A percentile compares a stretch with the other conserved stretches of the same genome.
Conservation (phyloP, 352 stramenopile genomes). For the Pythium scleroteichum region DNA sequence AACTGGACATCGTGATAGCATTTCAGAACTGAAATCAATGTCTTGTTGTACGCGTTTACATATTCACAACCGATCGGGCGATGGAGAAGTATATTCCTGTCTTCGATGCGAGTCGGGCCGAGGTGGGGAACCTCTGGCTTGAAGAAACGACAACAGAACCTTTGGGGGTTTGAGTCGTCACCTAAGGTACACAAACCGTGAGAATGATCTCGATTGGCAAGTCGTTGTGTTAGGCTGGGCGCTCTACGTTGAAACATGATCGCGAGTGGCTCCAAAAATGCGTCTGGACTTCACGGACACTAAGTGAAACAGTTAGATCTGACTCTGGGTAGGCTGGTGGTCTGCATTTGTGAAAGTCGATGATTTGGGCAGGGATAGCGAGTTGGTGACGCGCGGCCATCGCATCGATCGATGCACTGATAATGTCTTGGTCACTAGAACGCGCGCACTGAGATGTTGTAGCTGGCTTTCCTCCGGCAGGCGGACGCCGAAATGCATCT, state of each 20-base stretch:
- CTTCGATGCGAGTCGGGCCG: background rate
- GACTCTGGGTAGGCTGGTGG: background rate
- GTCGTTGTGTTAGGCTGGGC: background rate
- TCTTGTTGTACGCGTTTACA: conserved; percentile 32
- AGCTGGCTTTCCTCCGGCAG: too few relatives aligned
- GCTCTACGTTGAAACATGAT: background rate
- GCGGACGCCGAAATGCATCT: too few relatives aligned
- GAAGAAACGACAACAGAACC: conserved; percentile 1
- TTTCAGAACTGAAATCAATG: conserved; percentile 12
- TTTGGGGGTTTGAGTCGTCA: background rate
- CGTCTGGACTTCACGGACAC: background rate
- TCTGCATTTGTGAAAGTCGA: background rate
- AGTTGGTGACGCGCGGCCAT: background rate
- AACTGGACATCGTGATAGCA: conserved; percentile 36
- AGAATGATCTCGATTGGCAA: too few relatives aligned
- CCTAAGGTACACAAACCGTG: background rate
- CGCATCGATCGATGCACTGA: background rate
- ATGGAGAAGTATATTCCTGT: background rate
- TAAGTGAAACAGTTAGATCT: background rate
- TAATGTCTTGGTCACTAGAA: background rate
- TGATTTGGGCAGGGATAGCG: background rate
- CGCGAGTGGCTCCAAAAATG: background rate
- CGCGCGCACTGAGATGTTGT: too few relatives aligned
- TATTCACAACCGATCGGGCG: conserved; percentile 16
- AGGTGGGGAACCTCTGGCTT: background rate